phyloP scores from a whole-genome alignment of 495 filamentous ascomycete species.

The Podospora fimiseda region DNA sequence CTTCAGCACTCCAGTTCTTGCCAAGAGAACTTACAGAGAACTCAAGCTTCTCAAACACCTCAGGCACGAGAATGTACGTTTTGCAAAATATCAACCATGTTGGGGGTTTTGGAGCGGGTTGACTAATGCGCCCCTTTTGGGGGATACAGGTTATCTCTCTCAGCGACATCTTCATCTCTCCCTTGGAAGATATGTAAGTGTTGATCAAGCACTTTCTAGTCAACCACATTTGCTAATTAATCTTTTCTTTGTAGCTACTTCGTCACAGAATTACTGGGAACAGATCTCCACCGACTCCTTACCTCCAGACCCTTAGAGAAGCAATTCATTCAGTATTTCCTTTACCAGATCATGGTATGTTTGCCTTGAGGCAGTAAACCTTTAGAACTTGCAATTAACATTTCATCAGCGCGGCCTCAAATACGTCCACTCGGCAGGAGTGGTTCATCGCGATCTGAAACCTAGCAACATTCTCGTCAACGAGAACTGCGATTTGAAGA shows the following conservation, averaged over 20 bases:
- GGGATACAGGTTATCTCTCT: conserved; percentile 94
- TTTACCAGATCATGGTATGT: conserved; percentile 94
- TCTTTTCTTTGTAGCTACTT: conserved; percentile 73
- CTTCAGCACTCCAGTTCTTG: conserved; percentile 94
- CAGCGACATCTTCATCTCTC: conserved; percentile 99
- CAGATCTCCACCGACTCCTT: conserved; percentile 90
- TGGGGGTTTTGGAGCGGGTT: too few species aligned
- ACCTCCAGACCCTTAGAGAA: conserved; percentile 95
- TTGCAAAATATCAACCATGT: too few species aligned
- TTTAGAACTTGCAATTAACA: too few species aligned
- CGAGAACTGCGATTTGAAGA: conserved; percentile 98
- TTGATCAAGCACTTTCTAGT: background rate
- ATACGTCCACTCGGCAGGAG: conserved; percentile 97
- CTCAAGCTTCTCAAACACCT: conserved; percentile 96
- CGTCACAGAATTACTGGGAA: conserved; percentile 94
- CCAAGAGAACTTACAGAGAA: conserved; percentile 95
- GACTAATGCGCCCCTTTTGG: too few species aligned
- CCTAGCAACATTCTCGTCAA: conserved; percentile 98
- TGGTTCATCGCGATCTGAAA: conserved; percentile 95
- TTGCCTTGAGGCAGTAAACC: too few species aligned
- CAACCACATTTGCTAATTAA: conserved; percentile 21
- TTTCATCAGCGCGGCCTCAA: conserved; percentile 93
- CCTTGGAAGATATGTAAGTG: conserved; percentile 92
- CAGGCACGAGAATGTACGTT: conserved; percentile 97
- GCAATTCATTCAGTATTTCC: conserved; percentile 99